Conservation (phyloP, 805 yeast genomes). For the Candida anglica region DNA sequence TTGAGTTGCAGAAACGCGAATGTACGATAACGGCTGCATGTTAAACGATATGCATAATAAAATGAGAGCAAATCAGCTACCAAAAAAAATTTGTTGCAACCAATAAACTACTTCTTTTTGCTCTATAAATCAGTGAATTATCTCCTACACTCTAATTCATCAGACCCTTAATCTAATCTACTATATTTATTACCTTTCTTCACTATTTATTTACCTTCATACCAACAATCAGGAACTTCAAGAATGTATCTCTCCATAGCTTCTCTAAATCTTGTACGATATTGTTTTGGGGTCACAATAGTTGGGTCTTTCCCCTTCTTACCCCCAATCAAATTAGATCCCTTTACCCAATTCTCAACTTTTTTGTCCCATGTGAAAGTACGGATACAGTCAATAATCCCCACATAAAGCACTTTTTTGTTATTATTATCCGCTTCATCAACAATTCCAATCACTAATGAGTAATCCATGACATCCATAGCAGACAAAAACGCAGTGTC, state of each 20-base stretch:
- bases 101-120: too few species aligned
- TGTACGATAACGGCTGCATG: too few species aligned
- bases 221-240: slow-evolving; percentile 85
- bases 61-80: too few species aligned
- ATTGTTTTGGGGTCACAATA: slow-evolving; percentile 94
- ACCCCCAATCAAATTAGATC: slow-evolving; percentile 69
- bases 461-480: slow-evolving; percentile 98
- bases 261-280: slow-evolving; percentile 88
- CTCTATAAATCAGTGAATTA: too few species aligned
- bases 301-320: slow-evolving; percentile 92
- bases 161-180: too few species aligned
- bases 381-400: slow-evolving; percentile 89
- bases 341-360: slow-evolving; percentile 98
- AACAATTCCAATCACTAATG: slow-evolving; percentile 81
- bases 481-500: slow-evolving; percentile 91
- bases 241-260: slow-evolving; percentile 96
- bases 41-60: too few species aligned
- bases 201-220: slow-evolving; percentile 29
- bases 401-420: slow-evolving; percentile 74
- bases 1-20: too few species aligned
- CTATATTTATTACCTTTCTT: too few species aligned
- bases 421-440: slow-evolving; percentile 46
- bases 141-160: too few species aligned
- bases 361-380: slow-evolving; percentile 99
- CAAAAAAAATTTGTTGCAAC: too few species aligned